Percentiles rank a stretch among this genome's conserved stretches.
phyloP scores from a whole-genome alignment of 371 early-diverging fungal species.

The Parasitella parasitica region DNA sequence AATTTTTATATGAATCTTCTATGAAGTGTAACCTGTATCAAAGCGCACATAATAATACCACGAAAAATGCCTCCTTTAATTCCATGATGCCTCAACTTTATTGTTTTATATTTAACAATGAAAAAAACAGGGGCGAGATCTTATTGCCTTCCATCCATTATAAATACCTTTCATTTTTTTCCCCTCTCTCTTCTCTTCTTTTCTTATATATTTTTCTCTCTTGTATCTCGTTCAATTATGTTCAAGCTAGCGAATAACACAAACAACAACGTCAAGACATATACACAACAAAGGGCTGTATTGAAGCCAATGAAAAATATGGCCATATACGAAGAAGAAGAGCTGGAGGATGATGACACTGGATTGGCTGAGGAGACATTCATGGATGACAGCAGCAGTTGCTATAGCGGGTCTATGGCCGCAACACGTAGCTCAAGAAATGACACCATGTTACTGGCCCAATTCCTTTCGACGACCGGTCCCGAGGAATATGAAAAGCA shows the following conservation, averaged over 20 bases:
- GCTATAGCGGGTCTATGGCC: neutral
- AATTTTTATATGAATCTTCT: neutral
- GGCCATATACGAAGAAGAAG: constrained; percentile 5
- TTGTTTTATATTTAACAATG: neutral
- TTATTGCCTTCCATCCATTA: too few species aligned
- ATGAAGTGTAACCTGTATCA: neutral
- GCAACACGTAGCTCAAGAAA: neutral
- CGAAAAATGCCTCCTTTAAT: neutral
- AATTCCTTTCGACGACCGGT: constrained; percentile 38
- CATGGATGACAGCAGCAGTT: neutral
- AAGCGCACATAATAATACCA: neutral
- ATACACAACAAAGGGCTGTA: constrained; percentile 13
- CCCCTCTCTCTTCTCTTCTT: neutral
- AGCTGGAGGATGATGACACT: neutral
- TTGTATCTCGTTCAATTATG: neutral
- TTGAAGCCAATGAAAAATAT: constrained; percentile 6
- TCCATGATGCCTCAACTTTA: neutral
- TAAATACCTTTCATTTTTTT: neutral
- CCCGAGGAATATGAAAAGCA: constrained; percentile 33
- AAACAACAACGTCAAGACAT: neutral
- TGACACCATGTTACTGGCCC: constrained; percentile 35
- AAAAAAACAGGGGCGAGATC: neutral
- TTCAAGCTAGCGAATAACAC: constrained; percentile 1
- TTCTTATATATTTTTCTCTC: neutral
- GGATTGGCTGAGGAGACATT: neutral